Conservation (phyloP, 2,329 filamentous ascomycete genomes). For the Hyphodiscus sp. region DNA sequence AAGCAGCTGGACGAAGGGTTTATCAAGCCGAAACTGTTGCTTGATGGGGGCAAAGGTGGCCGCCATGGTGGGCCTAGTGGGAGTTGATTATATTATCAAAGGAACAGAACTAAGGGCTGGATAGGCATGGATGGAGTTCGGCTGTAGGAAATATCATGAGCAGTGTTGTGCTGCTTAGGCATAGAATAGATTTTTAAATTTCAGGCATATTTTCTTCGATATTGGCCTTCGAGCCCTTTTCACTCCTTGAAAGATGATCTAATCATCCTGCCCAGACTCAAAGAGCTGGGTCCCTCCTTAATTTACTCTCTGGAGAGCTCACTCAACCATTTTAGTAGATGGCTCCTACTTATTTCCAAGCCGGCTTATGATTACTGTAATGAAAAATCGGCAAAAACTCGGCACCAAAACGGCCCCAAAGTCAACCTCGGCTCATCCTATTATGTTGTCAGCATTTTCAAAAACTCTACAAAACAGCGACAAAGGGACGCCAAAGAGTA, state of each 20-base stretch:
- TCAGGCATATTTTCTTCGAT: neutral
- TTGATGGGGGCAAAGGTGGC: constrained; percentile 54
- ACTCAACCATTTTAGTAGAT: no score
- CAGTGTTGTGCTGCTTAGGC: neutral
- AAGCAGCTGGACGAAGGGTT: constrained; percentile 91
- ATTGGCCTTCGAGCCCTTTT: no score
- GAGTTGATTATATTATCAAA: constrained; percentile 2
- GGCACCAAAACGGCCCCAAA: neutral
- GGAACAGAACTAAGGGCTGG: constrained; percentile 48
- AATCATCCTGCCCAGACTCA: no score
- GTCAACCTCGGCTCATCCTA: neutral
- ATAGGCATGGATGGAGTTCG: constrained; percentile 78
- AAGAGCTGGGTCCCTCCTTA: no score
- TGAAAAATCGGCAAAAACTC: neutral
- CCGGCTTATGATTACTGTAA: neutral
- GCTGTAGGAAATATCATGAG: constrained; percentile 62
- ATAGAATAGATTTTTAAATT: constrained; percentile 1
- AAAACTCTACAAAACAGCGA: neutral
- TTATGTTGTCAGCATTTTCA: neutral
- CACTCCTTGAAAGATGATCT: no score
- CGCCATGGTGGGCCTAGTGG: constrained; percentile 24
- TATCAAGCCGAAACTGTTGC: constrained; percentile 83
- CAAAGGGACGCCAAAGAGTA: neutral
- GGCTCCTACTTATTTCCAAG: neutral
- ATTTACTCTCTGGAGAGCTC: no score